phyloP scores from a whole-genome alignment of 345 rosid species.

The rapeseed (Brassica napus) region DNA sequence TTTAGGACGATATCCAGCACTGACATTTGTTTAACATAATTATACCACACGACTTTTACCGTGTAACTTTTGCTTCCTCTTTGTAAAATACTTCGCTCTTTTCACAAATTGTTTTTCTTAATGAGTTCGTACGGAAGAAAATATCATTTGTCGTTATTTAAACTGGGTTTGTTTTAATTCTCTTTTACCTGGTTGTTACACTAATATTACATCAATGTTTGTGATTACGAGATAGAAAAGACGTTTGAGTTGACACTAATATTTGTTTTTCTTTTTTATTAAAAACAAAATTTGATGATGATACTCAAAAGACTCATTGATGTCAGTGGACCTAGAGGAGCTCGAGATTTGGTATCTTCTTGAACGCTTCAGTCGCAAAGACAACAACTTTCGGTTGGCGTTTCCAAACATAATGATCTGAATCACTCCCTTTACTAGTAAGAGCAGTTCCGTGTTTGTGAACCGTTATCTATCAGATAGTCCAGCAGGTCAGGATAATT shows the following conservation, averaged over 20 bases:
- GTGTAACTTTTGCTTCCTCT: neutral
- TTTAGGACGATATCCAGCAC: neutral
- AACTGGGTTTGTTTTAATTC: neutral
- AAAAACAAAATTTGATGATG: neutral
- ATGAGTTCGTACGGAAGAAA: neutral
- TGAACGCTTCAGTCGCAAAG: neutral
- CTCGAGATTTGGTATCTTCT: neutral
- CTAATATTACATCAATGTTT: constrained; percentile 16
- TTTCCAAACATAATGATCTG: neutral
- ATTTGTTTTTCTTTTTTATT: neutral
- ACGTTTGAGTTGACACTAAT: constrained; percentile 26
- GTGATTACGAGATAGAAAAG: constrained; percentile 24
- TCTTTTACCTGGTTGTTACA: constrained; percentile 8
- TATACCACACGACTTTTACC: neutral
- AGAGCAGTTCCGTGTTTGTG: neutral
- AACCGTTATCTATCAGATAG: neutral
- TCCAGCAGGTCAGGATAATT: neutral
- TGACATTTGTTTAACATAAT: neutral
- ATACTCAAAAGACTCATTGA: neutral
- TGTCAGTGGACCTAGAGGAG: neutral
- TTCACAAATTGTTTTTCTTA: neutral
- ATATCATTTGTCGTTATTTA: constrained; percentile 4
- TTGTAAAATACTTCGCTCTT: neutral
- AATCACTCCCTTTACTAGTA: neutral
- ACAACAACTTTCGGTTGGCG: neutral